Evolutionary conservation across 176 grass and related monocot genomes (phyloP).

Genomic region (Paspalum notatum): DNA sequence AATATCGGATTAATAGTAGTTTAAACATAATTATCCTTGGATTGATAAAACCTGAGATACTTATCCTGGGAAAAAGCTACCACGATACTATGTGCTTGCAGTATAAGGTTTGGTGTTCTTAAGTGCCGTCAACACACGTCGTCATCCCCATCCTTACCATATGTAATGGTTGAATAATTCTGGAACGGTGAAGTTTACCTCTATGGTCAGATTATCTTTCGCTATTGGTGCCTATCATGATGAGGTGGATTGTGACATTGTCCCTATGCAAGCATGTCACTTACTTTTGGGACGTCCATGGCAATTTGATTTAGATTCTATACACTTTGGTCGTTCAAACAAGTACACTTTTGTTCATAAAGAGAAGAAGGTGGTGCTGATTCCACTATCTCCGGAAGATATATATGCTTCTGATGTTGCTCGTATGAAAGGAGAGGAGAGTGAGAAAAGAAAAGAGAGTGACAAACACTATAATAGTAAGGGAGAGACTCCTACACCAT

Average conservation of each 20-base stretch:
- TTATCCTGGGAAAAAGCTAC: too few species aligned
- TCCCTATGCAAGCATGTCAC: slow-evolving; percentile 8
- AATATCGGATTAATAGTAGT: too few species aligned
- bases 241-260: background rate
- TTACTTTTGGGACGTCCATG: background rate
- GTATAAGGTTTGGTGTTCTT: too few species aligned
- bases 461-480: background rate
- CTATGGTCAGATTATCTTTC: background rate
- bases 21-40: too few species aligned
- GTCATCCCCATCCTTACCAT: background rate
- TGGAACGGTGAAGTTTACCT: background rate
- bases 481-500: background rate
- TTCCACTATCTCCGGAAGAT: background rate
- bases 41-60: too few species aligned
- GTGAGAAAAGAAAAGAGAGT: background rate
- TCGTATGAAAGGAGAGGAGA: background rate
- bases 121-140: too few species aligned
- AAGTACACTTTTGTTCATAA: background rate
- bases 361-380: background rate
- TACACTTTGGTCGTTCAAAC: background rate
- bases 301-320: background rate
- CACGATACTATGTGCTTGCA: too few species aligned
- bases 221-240: slow-evolving; percentile 1
- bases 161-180: background rate
- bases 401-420: background rate